Evolutionary conservation across 352 stramenopile genomes (phyloP).

Genomic region (Globisporangium spinosum): DNA sequence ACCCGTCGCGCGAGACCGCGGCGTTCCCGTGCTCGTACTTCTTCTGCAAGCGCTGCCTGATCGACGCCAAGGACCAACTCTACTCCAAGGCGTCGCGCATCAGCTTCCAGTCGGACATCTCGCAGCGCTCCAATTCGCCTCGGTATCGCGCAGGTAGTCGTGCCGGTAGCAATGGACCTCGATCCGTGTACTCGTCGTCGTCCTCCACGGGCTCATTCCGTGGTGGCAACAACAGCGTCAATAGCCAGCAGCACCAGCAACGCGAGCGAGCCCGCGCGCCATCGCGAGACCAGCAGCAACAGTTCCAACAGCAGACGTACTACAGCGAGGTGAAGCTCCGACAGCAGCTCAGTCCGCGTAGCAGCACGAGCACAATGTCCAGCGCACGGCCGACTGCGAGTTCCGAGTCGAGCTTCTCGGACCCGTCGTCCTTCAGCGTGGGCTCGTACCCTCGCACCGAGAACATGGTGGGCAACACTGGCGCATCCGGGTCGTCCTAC

Average conservation of each 20-base stretch:
- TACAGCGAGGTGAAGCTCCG: conserved; percentile 14
- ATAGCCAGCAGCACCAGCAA: conserved; percentile 7
- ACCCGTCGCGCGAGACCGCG: conserved; percentile 40
- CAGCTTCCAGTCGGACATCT: conserved; percentile 43
- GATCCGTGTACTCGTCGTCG: conserved; percentile 18
- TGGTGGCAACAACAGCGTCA: conserved; percentile 14
- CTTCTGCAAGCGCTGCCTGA: conserved; percentile 59
- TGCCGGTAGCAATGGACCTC: conserved; percentile 2
- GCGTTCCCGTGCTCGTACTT: conserved; percentile 52
- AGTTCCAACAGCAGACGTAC: conserved; percentile 3
- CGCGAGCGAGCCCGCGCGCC: neutral
- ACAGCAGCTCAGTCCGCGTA: conserved; percentile 16
- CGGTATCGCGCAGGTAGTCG: conserved; percentile 8
- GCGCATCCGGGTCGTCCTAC: neutral
- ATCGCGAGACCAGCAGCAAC: neutral
- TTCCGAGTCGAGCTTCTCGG: conserved; percentile 19
- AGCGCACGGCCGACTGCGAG: conserved; percentile 12
- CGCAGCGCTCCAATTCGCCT: conserved; percentile 20
- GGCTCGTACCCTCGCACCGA: conserved; percentile 8
- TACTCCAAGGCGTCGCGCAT: conserved; percentile 31
- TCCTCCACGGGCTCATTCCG: conserved; percentile 23
- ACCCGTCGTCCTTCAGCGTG: neutral
- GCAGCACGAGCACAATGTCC: conserved; percentile 14
- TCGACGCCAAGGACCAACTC: conserved; percentile 39
- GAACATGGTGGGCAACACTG: neutral